Conservation (phyloP, 2,329 filamentous ascomycete genomes). For the Alternaria triticina region DNA sequence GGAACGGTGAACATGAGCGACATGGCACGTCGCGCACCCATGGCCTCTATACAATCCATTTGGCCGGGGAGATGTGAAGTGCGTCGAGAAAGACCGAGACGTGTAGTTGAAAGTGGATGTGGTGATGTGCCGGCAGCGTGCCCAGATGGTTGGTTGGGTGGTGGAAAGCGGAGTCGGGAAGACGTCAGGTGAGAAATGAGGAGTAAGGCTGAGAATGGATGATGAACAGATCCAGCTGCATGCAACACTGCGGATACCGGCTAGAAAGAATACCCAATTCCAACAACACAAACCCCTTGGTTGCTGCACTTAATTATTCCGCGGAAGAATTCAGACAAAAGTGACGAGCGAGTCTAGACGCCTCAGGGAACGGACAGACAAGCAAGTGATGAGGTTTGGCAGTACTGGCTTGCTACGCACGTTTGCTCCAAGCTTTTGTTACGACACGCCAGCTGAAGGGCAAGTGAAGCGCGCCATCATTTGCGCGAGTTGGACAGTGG, state of each 20-base stretch:
- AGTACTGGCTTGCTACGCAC: neutral
- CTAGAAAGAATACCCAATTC: neutral
- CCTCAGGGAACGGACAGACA: neutral
- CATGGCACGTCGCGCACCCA: constrained; percentile 40
- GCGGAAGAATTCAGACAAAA: neutral
- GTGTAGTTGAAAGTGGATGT: neutral
- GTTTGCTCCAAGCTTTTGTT: constrained; percentile 4
- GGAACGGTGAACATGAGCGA: constrained; percentile 45
- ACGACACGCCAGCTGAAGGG: constrained; percentile 8
- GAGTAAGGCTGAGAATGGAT: neutral
- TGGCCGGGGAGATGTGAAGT: neutral
- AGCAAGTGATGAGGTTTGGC: neutral
- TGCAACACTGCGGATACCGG: constrained; percentile 7
- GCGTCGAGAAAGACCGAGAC: neutral
- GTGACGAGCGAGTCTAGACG: neutral
- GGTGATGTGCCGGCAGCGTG: neutral
- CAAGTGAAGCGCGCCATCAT: constrained; percentile 19
- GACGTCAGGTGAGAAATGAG: constrained; percentile 11
- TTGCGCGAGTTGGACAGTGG: constrained; percentile 11
- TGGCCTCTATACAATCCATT: constrained; percentile 24
- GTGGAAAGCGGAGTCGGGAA: constrained; percentile 15
- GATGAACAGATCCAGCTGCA: constrained; percentile 7
- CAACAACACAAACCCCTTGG: neutral
- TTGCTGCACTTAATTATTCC: neutral
- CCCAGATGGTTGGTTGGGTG: neutral